Base-by-base conservation (phyloP, 805 yeast species). In the Ogataea pilisensis region DNA sequence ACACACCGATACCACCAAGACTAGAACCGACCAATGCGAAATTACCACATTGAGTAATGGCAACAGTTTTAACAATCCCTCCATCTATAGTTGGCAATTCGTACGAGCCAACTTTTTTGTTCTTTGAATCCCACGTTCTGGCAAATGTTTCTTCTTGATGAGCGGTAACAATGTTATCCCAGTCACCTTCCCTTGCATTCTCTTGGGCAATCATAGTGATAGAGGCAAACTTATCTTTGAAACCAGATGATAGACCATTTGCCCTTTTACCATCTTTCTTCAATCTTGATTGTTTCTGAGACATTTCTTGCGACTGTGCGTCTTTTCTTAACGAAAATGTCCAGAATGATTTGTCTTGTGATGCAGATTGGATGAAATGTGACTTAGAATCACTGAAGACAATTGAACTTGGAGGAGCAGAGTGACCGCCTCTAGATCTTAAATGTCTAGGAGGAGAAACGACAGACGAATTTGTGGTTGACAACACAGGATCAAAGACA, bases 351-450 rank as follows among this genome's bases (percentile, higher is more conserved):
- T 76, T 73, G 64, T 93, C 99, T 48, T 80, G 74, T 0, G 97
- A 86, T 2, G 95, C 95, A 38, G 96, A 86, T 39, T 86, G 72
- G 9, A 95, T 57, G 61, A 80, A 86, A 63, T 95, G 99, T 2
- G 95, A 80, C 42, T 67, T 70, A 35, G 79, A 79, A 37, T 78
- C 80, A 5, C 95, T 86, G 63, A 93, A 93, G 19, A 69, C 67
- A 31, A 93, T 78, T 5, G 77, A 58, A 0, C 83, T 72, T 2
- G 98, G 95, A 3, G 99, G 95, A 24, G 85, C 83, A 4, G 95
- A 79, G 61, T 93, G 99, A n/a, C 99, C 99, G 54, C 97, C 98
- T 58, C 99, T 77, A 1, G 95, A 85, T 60, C 99, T 78, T 54
- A 95, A 70, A 45, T 82, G 79, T 57, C 99, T 81, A 32, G 99